phyloP scores from a whole-genome alignment of 78 protist species.

The Protostelium mycophagum region DNA sequence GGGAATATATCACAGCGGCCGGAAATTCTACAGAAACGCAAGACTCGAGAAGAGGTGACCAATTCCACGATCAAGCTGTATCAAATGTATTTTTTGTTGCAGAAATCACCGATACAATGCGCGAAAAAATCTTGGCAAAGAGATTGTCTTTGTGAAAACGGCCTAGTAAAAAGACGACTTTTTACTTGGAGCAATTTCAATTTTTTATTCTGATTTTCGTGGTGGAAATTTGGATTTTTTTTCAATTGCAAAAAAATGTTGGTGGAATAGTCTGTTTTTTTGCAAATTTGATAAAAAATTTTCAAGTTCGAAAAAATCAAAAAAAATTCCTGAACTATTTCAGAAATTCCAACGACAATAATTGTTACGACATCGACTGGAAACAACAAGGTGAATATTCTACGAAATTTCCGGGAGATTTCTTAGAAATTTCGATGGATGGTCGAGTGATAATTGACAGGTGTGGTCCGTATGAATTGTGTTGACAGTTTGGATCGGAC shows the following conservation, averaged over 20 bases:
- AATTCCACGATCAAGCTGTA: not conserved
- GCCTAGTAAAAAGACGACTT: no score
- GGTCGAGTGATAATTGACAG: conserved; percentile 66
- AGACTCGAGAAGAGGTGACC: not conserved
- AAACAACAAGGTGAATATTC: conserved; percentile 3
- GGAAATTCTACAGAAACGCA: not conserved
- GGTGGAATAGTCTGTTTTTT: no score
- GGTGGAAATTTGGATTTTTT: no score
- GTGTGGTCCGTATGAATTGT: conserved; percentile 93
- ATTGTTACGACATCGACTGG: not conserved
- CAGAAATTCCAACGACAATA: not conserved
- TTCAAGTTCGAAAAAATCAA: no score
- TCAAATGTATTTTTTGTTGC: no score
- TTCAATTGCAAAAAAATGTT: no score
- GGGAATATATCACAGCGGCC: conserved; percentile 41
- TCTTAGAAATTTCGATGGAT: conserved; percentile 3
- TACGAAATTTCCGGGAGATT: not conserved
- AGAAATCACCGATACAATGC: no score
- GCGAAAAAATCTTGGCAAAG: not conserved
- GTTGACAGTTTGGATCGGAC: conserved; percentile 99
- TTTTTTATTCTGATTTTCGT: no score
- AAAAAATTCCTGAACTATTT: no score
- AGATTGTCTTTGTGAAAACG: no score
- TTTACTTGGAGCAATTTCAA: no score
- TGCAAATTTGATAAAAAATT: no score